phyloP scores from a whole-genome alignment of 805 yeast genomes.

The Starmerella powellii region DNA sequence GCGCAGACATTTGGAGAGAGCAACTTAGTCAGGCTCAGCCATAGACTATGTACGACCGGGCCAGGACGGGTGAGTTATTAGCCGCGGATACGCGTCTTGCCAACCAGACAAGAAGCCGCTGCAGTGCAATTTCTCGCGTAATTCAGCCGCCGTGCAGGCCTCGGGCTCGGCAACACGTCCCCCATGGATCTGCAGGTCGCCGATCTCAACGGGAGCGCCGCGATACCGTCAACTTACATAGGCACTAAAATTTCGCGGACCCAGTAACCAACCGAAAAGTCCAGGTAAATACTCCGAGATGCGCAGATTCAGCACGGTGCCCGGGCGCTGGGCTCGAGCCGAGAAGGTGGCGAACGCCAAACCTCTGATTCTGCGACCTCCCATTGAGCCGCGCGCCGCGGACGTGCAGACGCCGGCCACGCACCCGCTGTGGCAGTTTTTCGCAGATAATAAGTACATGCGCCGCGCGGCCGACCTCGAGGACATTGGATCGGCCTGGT shows the following conservation, averaged over 20 bases:
- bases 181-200: too few species aligned
- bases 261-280: too few species aligned
- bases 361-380: conserved; percentile 53
- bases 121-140: too few species aligned
- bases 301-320: conserved; percentile 14
- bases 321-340: conserved; percentile 2
- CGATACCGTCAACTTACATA: background rate
- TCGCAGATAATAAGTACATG: conserved; percentile 48
- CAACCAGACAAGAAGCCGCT: too few species aligned
- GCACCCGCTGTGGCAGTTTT: conserved; percentile 95
- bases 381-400: conserved; percentile 70
- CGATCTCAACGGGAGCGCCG: too few species aligned
- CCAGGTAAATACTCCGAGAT: background rate
- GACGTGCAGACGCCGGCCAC: conserved; percentile 64
- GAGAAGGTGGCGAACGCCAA: conserved; percentile 29
- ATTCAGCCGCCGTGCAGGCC: too few species aligned
- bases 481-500: conserved; percentile 59
- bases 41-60: too few species aligned
- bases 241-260: background rate
- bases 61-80: too few species aligned
- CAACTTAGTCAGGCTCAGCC: background rate
- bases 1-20: conserved; percentile 39
- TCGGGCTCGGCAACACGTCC: too few species aligned
- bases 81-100: too few species aligned
- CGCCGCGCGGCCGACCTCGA: conserved; percentile 42